These are phyloP conservation scores for Arthroderma uncinatum DNA, from an alignment of 2,329 filamentous ascomycete species.

Conservation along the genomic window DNA sequence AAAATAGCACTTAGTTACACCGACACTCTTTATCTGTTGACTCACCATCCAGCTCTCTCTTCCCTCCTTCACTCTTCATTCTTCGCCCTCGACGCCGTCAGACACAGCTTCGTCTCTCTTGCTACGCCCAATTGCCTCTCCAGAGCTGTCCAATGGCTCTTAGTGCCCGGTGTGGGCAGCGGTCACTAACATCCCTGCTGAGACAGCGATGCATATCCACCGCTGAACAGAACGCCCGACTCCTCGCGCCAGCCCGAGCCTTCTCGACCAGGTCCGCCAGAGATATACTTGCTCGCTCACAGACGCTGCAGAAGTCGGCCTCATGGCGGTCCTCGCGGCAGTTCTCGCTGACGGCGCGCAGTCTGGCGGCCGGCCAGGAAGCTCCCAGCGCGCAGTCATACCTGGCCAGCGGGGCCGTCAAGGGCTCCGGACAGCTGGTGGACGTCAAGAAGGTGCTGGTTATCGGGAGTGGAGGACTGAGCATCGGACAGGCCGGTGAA, in stretches of 20 bases:
- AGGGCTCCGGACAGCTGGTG: slow-evolving; percentile 62
- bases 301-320: slow-evolving; percentile 6
- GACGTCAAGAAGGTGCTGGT: slow-evolving; percentile 96
- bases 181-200: slow-evolving; percentile 29
- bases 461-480: slow-evolving; percentile 87
- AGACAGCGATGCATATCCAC: too few relatives aligned
- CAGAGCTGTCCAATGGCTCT: too few relatives aligned
- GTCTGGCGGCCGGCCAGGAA: slow-evolving; percentile 45
- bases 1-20: too few relatives aligned
- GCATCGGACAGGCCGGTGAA: slow-evolving; percentile 95
- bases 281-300: background rate
- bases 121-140: too few relatives aligned
- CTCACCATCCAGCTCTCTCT: too few relatives aligned
- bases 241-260: slow-evolving; percentile 26
- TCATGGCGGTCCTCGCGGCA: too few relatives aligned
- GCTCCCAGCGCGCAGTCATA: slow-evolving; percentile 78
- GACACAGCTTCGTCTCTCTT: too few relatives aligned
- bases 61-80: too few relatives aligned
- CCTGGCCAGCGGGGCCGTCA: slow-evolving; percentile 75
- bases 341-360: slow-evolving; percentile 33
- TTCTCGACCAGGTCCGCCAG: slow-evolving; percentile 21
- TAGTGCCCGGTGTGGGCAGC: slow-evolving; percentile 36
- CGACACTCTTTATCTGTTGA: too few relatives aligned
- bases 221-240: slow-evolving; percentile 30
- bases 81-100: too few relatives aligned